A percentile compares a stretch with the other conserved stretches of the same genome.
phyloP scores from a whole-genome alignment of 176 grass and related monocot species.

The Ampelocalamus luodianensis region DNA sequence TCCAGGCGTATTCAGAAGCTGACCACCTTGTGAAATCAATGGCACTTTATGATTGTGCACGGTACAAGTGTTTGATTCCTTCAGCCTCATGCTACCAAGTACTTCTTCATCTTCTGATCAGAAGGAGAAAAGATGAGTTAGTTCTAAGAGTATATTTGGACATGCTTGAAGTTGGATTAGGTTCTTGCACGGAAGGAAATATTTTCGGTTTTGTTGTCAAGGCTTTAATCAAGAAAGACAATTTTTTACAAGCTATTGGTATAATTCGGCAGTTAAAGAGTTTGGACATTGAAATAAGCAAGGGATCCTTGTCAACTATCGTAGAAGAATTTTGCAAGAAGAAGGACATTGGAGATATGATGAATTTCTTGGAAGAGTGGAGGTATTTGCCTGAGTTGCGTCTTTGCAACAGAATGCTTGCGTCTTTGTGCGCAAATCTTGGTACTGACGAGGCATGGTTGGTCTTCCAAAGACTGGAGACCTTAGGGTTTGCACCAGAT shows the following conservation, averaged over 20 bases:
- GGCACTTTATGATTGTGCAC: conserved; percentile 64
- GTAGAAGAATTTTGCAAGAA: conserved; percentile 72
- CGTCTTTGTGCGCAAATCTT: conserved; percentile 60
- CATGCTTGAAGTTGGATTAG: conserved; percentile 80
- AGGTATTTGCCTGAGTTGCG: conserved; percentile 61
- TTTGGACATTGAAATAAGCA: conserved; percentile 54
- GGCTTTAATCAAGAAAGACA: conserved; percentile 51
- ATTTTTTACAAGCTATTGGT: conserved; percentile 55
- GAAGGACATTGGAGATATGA: conserved; percentile 82
- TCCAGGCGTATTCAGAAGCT: conserved; percentile 55
- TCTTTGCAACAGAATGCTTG: conserved; percentile 67
- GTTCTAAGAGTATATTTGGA: conserved; percentile 77
- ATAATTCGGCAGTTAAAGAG: conserved; percentile 66
- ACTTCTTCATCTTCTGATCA: conserved; percentile 67
- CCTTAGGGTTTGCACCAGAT: conserved; percentile 76
- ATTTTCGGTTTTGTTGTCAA: conserved; percentile 65
- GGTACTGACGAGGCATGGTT: conserved; percentile 76
- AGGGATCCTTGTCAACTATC: conserved; percentile 55
- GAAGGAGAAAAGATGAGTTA: conserved; percentile 54
- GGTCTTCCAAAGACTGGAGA: conserved; percentile 68
- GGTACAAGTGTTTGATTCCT: conserved; percentile 53
- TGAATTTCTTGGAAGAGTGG: conserved; percentile 84
- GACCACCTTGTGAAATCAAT: conserved; percentile 59
- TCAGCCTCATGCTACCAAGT: conserved; percentile 63
- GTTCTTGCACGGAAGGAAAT: conserved; percentile 54